Evolutionary conservation across 2,329 filamentous ascomycete species (phyloP).

Genomic region (Arthrobotrys entomopaga): DNA sequence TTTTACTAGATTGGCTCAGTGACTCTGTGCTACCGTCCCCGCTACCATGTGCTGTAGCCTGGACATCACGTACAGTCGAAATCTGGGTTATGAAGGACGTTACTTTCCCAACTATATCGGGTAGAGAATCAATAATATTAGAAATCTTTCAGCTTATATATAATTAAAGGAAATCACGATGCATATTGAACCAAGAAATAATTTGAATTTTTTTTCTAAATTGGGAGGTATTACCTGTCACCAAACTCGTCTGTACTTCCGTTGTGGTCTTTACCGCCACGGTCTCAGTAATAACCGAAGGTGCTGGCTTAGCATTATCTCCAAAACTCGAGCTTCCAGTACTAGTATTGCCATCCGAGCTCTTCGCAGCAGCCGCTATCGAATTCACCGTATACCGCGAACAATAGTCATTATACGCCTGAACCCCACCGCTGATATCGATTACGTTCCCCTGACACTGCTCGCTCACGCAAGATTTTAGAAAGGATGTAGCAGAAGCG

Average conservation of each 20-base stretch:
- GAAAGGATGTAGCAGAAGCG: conserved; percentile 8
- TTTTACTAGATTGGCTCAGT: background rate
- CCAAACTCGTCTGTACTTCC: background rate
- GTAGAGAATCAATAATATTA: background rate
- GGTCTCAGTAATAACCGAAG: background rate
- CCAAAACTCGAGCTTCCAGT: background rate
- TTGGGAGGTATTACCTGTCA: background rate
- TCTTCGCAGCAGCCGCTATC: background rate
- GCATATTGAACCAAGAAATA: background rate
- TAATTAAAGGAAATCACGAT: no score
- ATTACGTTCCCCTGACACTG: background rate
- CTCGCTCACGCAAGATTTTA: background rate
- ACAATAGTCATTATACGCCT: background rate
- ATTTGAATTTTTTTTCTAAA: background rate
- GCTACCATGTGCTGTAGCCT: background rate
- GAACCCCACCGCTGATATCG: background rate
- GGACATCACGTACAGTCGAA: conserved; percentile 3
- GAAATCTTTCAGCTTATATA: no score
- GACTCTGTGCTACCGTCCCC: background rate
- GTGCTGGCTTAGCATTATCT: background rate
- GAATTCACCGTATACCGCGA: background rate
- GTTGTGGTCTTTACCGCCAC: background rate
- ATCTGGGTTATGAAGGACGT: conserved; percentile 12
- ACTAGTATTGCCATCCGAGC: background rate
- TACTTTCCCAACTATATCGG: conserved; percentile 10